A percentile compares a stretch with the other conserved stretches of the same genome.
Conservation (phyloP, 768 basidiomycete genomes). For the Tylopilus felleus region DNA sequence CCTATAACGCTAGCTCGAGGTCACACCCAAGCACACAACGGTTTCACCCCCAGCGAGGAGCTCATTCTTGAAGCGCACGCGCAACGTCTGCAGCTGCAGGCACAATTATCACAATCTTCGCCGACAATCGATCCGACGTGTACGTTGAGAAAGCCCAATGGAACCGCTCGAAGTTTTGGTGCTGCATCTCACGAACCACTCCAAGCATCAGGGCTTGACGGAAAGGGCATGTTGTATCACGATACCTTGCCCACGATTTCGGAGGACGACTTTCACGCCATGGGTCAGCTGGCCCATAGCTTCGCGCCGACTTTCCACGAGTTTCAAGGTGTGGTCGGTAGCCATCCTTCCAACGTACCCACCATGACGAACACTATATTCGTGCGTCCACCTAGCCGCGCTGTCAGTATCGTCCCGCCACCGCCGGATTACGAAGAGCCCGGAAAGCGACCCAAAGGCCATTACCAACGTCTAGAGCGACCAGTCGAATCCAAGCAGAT, state of each 20-base stretch:
- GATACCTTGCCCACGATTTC: constrained; percentile 30
- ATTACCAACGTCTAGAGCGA: constrained; percentile 9
- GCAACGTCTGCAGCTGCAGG: constrained; percentile 20
- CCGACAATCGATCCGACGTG: constrained; percentile 10
- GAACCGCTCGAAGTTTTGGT: constrained; percentile 7
- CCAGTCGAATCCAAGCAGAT: constrained; percentile 2
- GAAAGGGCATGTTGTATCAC: constrained; percentile 10
- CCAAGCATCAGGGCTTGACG: not conserved
- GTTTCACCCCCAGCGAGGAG: constrained; percentile 68
- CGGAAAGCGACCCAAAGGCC: constrained; percentile 13
- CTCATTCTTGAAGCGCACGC: constrained; percentile 59
- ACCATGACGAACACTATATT: constrained; percentile 2
- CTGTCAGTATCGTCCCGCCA: constrained; percentile 30
- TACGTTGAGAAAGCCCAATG: constrained; percentile 6
- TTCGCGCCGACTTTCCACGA: constrained; percentile 2
- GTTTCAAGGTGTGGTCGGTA: constrained; percentile 1
- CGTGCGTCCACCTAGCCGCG: constrained; percentile 27
- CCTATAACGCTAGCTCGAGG: constrained; percentile 16
- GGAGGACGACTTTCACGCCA: constrained; percentile 36
- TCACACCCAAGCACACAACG: constrained; percentile 41
- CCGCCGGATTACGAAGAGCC: constrained; percentile 21
- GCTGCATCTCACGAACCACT: not conserved
- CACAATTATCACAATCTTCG: constrained; percentile 6
- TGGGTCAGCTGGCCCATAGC: constrained; percentile 9
- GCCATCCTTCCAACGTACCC: not conserved